These are phyloP conservation scores for Acanthamoeba lenticulata DNA, from an alignment of 208 protist species.

Conservation along the genomic window DNA sequence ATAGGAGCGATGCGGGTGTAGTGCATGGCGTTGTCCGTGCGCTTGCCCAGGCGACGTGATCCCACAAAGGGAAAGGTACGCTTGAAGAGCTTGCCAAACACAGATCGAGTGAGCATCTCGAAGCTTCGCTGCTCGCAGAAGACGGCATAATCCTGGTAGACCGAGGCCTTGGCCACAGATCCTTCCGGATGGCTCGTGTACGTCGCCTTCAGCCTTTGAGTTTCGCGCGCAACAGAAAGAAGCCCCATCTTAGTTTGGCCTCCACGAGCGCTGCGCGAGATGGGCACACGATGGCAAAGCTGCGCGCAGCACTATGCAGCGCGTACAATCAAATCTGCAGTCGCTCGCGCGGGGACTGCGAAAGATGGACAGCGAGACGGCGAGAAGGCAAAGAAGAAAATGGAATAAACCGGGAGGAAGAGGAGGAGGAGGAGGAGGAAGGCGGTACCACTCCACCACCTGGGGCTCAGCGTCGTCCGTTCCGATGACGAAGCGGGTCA, in stretches of 20 bases:
- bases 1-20: background rate
- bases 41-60: background rate
- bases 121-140: background rate
- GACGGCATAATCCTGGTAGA: background rate
- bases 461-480: slow-evolving; percentile 25
- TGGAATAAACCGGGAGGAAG: no score
- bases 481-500: background rate
- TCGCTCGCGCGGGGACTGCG: no score
- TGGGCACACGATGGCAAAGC: no score
- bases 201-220: background rate
- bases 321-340: no score
- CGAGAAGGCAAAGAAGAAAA: no score
- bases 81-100: background rate
- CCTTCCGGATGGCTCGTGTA: background rate
- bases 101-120: background rate
- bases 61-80: background rate
- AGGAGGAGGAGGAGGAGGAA: background rate
- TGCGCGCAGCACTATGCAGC: no score
- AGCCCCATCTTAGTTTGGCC: no score
- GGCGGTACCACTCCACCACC: background rate
- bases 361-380: no score
- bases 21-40: background rate
- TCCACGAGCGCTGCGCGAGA: no score
- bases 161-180: background rate
- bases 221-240: background rate